Percentiles rank a stretch among this genome's conserved stretches.
Conservation (phyloP, 805 yeast species). For the Cyberlindnera mycetangii region DNA sequence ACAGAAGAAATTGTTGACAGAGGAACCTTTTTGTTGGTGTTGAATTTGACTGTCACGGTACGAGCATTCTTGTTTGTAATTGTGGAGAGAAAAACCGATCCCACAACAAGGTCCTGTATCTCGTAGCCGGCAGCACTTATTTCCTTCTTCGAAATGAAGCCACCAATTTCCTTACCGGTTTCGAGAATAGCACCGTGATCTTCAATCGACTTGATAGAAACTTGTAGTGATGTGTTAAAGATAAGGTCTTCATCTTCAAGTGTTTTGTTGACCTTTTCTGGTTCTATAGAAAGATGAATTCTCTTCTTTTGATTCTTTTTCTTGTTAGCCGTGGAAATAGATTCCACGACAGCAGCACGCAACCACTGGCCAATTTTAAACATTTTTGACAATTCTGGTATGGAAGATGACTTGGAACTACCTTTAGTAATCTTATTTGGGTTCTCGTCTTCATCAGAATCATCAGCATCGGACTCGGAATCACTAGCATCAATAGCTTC, state of each 20-base stretch:
- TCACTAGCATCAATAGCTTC: slow-evolving; percentile 53
- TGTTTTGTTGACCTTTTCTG: slow-evolving; percentile 60
- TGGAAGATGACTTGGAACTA: slow-evolving; percentile 33
- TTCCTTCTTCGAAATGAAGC: slow-evolving; percentile 76
- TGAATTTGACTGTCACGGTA: slow-evolving; percentile 53
- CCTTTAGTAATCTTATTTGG: slow-evolving; percentile 22
- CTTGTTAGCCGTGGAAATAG: slow-evolving; percentile 39
- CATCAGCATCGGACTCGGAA: slow-evolving; percentile 35
- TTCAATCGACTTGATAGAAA: slow-evolving; percentile 73
- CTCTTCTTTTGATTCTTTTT: slow-evolving; percentile 48
- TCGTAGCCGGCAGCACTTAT: slow-evolving; percentile 39
- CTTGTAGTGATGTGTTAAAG: slow-evolving; percentile 67
- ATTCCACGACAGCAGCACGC: slow-evolving; percentile 69
- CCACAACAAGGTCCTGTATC: slow-evolving; percentile 42
- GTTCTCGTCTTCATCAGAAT: slow-evolving; percentile 28
- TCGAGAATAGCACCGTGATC: slow-evolving; percentile 88
- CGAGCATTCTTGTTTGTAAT: slow-evolving; percentile 52
- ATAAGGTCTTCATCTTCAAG: slow-evolving; percentile 64
- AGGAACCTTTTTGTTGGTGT: slow-evolving; percentile 45
- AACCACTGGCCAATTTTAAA: slow-evolving; percentile 83
- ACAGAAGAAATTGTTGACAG: slow-evolving; percentile 61
- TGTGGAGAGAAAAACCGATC: slow-evolving; percentile 67
- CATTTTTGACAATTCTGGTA: slow-evolving; percentile 53
- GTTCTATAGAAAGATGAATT: slow-evolving; percentile 71
- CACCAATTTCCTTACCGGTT: slow-evolving; percentile 61